Evolutionary conservation across 345 rosid species (phyloP).

Genomic region (Lenwebbia sp.): DNA sequence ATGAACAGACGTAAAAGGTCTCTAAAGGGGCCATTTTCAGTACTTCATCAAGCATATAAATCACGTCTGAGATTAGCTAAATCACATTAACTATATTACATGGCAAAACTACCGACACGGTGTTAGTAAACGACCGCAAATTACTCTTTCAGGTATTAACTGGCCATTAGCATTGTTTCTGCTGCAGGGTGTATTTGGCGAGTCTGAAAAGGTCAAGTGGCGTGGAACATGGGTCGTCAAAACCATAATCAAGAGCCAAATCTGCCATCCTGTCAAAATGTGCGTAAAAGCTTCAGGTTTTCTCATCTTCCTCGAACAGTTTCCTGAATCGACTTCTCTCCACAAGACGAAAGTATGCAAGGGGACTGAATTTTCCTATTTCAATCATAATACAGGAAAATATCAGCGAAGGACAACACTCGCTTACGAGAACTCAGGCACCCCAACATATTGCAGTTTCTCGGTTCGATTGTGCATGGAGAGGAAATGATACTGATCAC

Average conservation of each 20-base stretch:
- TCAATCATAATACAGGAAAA: constrained; percentile 20
- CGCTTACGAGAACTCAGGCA: constrained; percentile 46
- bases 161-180: not conserved
- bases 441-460: constrained; percentile 58
- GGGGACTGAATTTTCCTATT: not conserved
- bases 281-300: not conserved
- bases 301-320: not conserved
- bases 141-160: not conserved
- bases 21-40: not conserved
- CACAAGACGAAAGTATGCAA: not conserved
- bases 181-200: constrained; percentile 36
- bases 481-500: constrained; percentile 48
- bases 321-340: not conserved
- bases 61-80: not conserved
- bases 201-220: constrained; percentile 51
- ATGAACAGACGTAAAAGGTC: not conserved
- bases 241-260: constrained; percentile 40
- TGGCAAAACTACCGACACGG: not conserved
- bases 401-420: constrained; percentile 46
- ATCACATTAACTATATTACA: not conserved
- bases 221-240: constrained; percentile 61
- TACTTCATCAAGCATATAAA: not conserved
- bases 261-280: constrained; percentile 27
- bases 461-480: constrained; percentile 47
- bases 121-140: not conserved